Conservation (phyloP, 352 stramenopile species). For the Phytophthora brassicae region DNA sequence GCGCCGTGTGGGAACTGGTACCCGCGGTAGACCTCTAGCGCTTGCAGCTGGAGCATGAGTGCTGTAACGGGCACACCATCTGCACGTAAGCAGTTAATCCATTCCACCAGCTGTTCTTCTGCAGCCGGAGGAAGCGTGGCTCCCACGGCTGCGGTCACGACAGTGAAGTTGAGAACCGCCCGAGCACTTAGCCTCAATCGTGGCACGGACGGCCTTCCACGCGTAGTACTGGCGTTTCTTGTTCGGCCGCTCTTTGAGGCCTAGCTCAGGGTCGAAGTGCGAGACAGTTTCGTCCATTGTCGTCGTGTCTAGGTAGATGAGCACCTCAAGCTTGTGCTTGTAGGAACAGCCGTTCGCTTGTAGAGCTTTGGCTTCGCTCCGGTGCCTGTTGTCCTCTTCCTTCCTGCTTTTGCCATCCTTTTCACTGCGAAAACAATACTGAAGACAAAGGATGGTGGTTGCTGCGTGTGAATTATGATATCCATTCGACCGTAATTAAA, state of each 20-base stretch:
- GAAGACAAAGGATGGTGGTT: neutral
- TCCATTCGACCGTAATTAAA: neutral
- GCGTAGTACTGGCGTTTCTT: slow-evolving; percentile 6
- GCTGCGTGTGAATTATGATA: neutral
- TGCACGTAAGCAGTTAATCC: slow-evolving; percentile 1
- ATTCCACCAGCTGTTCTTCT: neutral
- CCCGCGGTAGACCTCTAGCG: neutral
- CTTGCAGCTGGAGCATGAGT: neutral
- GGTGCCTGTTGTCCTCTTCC: neutral
- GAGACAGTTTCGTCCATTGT: too few species aligned
- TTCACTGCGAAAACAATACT: neutral
- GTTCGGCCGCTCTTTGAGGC: neutral
- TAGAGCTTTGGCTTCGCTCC: neutral
- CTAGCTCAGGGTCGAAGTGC: neutral
- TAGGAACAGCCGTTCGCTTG: slow-evolving; percentile 8
- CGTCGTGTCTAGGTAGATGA: slow-evolving; percentile 1
- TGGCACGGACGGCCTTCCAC: too few species aligned
- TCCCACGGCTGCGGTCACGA: neutral
- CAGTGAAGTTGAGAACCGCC: neutral
- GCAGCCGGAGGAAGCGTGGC: neutral
- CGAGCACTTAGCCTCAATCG: too few species aligned
- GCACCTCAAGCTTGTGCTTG: neutral
- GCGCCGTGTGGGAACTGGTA: neutral
- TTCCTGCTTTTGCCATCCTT: neutral
- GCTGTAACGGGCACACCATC: neutral